phyloP scores from a whole-genome alignment of 306 rosid species.

The Castanospermum australe region DNA sequence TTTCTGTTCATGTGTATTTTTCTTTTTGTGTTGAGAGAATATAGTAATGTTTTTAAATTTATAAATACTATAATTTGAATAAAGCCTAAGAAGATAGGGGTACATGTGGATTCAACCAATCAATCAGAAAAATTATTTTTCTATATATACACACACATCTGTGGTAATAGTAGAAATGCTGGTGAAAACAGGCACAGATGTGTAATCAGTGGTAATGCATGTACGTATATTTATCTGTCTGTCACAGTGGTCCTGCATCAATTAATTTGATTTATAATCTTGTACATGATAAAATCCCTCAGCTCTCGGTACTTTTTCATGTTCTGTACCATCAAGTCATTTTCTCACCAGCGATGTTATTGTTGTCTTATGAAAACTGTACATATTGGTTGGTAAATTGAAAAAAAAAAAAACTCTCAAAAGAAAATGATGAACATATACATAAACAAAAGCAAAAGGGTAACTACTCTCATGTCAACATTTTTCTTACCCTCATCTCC shows the following conservation, averaged over 20 bases:
- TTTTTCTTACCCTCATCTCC: neutral
- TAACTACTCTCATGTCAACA: neutral
- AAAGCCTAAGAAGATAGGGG: neutral
- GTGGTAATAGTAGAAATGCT: neutral
- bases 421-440: neutral
- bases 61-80: neutral
- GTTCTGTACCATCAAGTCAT: constrained; percentile 40
- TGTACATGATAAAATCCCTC: constrained; percentile 23
- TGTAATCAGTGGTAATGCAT: constrained; percentile 1
- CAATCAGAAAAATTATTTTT: neutral
- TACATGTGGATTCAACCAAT: neutral
- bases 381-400: constrained; percentile 12
- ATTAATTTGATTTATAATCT: constrained; percentile 9
- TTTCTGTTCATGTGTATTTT: neutral
- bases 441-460: neutral
- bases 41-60: neutral
- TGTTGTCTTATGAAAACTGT: constrained; percentile 33
- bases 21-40: neutral
- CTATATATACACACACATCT: neutral
- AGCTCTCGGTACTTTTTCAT: constrained; percentile 25
- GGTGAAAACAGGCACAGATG: neutral
- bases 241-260: constrained; percentile 29
- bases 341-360: constrained; percentile 38
- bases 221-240: neutral
- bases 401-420: constrained; percentile 14